Evolutionary conservation across 2,329 filamentous ascomycete species (phyloP), one percentile per base, ranked within the genome.

Genomic region (Tolypocladium capitatum): DNA sequence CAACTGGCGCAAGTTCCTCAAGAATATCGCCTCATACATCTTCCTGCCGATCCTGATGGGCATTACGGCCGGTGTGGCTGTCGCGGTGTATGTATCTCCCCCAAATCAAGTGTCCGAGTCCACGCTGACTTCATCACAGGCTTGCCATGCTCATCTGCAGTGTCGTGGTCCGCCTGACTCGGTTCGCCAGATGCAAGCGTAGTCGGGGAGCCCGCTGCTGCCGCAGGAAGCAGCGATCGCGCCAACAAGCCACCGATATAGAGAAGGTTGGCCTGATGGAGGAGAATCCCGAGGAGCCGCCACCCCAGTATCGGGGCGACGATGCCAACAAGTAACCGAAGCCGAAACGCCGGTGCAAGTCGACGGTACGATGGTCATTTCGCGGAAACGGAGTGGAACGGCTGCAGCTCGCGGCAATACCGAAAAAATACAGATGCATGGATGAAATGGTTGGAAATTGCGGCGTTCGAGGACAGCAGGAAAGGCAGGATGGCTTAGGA

Each of bases 11-110:
- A 65, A 70, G 51, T 63, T 80, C 27, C 53, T 80, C 43, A 70
- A 71, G 57, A 75, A 75, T 55, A 70, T 84, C 45, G 70, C 75
- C 52, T 69, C 78, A 34, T 78, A 82, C 51, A 73, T 88, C 41
- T 62, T 87, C 43, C 69, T 87, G 35, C 84, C 84, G 2, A 71
- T 86, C 46, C 66, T 84, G 46, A 73, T 86, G 53, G 84, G 84
- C 49, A 73, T 87, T 53, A 72, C 79, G 24, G 80, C 81, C 41
- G 84, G 84, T 58, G 74, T 86, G 47, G 72, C 73, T 30, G 79
- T 83, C 52, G 83, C 82, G 63, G 62, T 85, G 73, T 76, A 69
- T 60, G 73, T 70, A 32, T 33, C 41, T 27, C 9, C n/a, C 14
- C 21, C 30, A 5, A 27, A 16, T 14, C 31, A 31, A 27, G 32